phyloP scores from a whole-genome alignment of 805 yeast species.

The Candida tibetensis region DNA sequence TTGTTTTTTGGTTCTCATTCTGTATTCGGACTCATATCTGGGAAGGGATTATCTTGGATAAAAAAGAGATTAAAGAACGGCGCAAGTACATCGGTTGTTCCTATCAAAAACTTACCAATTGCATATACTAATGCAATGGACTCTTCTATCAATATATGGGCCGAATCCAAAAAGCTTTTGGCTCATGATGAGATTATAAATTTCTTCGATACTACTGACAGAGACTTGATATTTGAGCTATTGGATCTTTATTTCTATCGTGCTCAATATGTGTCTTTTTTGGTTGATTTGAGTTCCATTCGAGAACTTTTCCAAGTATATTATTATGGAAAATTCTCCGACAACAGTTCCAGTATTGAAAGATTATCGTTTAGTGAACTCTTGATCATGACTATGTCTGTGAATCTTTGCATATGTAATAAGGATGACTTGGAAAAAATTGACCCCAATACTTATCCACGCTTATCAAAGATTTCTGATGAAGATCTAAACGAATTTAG shows the following conservation, averaged over 20 bases:
- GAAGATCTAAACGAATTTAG: conserved; percentile 3
- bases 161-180: neutral
- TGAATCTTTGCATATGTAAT: conserved; percentile 11
- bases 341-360: conserved; percentile 1
- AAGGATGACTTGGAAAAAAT: conserved; percentile 7
- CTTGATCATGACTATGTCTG: conserved; percentile 17
- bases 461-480: neutral
- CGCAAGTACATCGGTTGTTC: conserved; percentile 8
- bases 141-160: conserved; percentile 12
- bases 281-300: conserved; percentile 8
- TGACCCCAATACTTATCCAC: conserved; percentile 4
- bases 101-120: conserved; percentile 13
- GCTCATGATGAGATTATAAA: conserved; percentile 5
- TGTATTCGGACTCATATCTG: conserved; percentile 14
- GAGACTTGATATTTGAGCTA: conserved; percentile 10
- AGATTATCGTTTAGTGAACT: conserved; percentile 11
- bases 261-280: conserved; percentile 10
- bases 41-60: conserved; percentile 15
- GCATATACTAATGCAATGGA: conserved; percentile 10
- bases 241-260: conserved; percentile 9
- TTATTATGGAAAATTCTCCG: conserved; percentile 5
- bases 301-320: conserved; percentile 12
- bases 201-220: conserved; percentile 10
- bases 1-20: conserved; percentile 16
- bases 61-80: conserved; percentile 9